Conservation (phyloP, 2,329 filamentous ascomycete species). For the Myrmaecium sp. region DNA sequence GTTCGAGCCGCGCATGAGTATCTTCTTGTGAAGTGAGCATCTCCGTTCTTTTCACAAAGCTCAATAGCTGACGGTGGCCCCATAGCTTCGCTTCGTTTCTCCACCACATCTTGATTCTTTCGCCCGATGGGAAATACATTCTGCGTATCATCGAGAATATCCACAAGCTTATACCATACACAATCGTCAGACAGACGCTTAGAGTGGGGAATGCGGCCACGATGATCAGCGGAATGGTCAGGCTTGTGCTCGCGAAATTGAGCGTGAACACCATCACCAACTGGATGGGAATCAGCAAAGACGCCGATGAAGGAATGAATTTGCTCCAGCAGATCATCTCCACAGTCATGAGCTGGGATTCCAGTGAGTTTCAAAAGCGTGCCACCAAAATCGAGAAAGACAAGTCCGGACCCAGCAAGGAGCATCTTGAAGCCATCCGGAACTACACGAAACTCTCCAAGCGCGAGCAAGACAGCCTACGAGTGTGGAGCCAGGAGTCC, state of each 20-base stretch:
- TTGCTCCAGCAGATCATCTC: slow-evolving; percentile 61
- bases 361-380: slow-evolving; percentile 49
- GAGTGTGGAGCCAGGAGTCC: slow-evolving; percentile 36
- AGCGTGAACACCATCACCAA: slow-evolving; percentile 60
- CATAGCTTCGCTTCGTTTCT: slow-evolving; percentile 53
- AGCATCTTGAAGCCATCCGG: slow-evolving; percentile 44
- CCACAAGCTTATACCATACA: slow-evolving; percentile 55
- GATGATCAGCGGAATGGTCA: slow-evolving; percentile 64
- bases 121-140: slow-evolving; percentile 58
- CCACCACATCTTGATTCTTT: slow-evolving; percentile 56
- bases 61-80: slow-evolving; percentile 2
- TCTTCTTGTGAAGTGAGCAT: slow-evolving; percentile 48
- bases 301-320: slow-evolving; percentile 65
- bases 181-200: slow-evolving; percentile 54
- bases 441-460: slow-evolving; percentile 34
- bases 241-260: slow-evolving; percentile 59
- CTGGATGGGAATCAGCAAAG: slow-evolving; percentile 57
- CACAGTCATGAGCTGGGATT: slow-evolving; percentile 56
- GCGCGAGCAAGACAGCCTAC: slow-evolving; percentile 43
- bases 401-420: slow-evolving; percentile 40
- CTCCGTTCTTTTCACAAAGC: neutral
- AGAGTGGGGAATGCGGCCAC: slow-evolving; percentile 63
- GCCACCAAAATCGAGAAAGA: slow-evolving; percentile 47
- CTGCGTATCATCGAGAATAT: slow-evolving; percentile 53
- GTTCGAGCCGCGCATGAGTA: slow-evolving; percentile 49